Evolutionary conservation across 2,329 filamentous ascomycete species (phyloP), one percentile per base, ranked within the genome.

Genomic region (Aspergillus cejpii): DNA sequence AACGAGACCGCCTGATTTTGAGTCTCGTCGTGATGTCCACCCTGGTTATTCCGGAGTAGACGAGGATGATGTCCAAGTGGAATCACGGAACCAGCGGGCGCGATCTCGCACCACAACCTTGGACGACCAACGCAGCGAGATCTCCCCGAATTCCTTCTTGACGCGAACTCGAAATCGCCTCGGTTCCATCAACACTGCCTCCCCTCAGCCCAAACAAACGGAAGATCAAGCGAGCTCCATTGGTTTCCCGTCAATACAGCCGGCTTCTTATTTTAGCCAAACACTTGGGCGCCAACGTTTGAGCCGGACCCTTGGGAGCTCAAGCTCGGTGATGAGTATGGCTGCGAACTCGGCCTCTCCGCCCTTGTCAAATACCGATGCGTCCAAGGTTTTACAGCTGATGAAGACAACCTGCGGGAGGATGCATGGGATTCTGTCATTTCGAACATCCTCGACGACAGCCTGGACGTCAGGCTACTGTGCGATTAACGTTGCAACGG

Each of bases 391-490:
- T 26, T 54, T 75, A 37, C 68, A 74, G 49, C 58, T 75, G 39
- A 75, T 75, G 72, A 74, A 74, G 50, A 74, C 71, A 17, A 74
- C 72, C 2, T 74, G 71, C 56, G 72, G 72, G 39, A 63, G 72
- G 44, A 75, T 75, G 72, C 72, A 74, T 55, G 72, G 72, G 20
- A 74, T 75, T 39, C 65, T 75, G n/a, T 75, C 70, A 29, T 75
- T 74, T 55, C 65, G 72, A 39, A 68, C 64, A 8, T 60, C 69
- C 19, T 60, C 65, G 20, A 67, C 63, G 21, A 61, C 61, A 28
- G 57, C 70, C 36, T 75, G 72, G 72, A 70, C 70, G 28, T 74
- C 71, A 8, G 72, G 72, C 23, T 74, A 74, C 48, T 75, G 72
- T 56, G 71, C 72, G 14, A 74, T 75, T 48, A 74, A 75, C 49